Conservation (phyloP, 2,329 filamentous ascomycete genomes). For the Ascochyta fabae region DNA sequence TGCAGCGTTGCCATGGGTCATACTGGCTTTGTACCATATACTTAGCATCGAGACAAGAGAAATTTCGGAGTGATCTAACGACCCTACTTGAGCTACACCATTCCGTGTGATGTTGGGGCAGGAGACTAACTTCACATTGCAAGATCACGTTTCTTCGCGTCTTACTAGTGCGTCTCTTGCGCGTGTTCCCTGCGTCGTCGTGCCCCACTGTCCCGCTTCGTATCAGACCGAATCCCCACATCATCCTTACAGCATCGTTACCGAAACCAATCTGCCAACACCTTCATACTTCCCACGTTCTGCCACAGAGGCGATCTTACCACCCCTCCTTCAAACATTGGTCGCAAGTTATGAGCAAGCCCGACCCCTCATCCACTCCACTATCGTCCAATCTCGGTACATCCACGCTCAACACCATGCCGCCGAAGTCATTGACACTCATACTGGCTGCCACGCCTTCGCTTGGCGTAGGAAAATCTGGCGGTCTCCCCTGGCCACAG, state of each 20-base stretch:
- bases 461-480: slow-evolving; percentile 85
- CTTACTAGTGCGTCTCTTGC: slow-evolving; percentile 11
- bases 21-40: slow-evolving; percentile 15
- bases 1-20: not conserved
- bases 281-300: too few relatives aligned
- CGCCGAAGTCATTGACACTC: slow-evolving; percentile 71
- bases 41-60: slow-evolving; percentile 1
- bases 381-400: not conserved
- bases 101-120: not conserved
- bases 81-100: not conserved
- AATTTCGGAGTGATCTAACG: not conserved
- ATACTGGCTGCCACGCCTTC: slow-evolving; percentile 90
- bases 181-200: slow-evolving; percentile 11
- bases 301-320: too few relatives aligned
- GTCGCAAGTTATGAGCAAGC: slow-evolving; percentile 4
- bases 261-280: not conserved
- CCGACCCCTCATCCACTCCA: not conserved
- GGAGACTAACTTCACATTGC: not conserved
- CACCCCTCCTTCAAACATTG: too few relatives aligned
- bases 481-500: slow-evolving; percentile 85
- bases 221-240: slow-evolving; percentile 5
- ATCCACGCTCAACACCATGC: slow-evolving; percentile 19
- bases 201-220: slow-evolving; percentile 8
- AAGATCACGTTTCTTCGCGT: slow-evolving; percentile 21
- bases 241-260: not conserved